Percentiles rank a stretch among this genome's conserved stretches.
Conservation (phyloP, 345 rosid species). For the Pseudoturritis turrita region DNA sequence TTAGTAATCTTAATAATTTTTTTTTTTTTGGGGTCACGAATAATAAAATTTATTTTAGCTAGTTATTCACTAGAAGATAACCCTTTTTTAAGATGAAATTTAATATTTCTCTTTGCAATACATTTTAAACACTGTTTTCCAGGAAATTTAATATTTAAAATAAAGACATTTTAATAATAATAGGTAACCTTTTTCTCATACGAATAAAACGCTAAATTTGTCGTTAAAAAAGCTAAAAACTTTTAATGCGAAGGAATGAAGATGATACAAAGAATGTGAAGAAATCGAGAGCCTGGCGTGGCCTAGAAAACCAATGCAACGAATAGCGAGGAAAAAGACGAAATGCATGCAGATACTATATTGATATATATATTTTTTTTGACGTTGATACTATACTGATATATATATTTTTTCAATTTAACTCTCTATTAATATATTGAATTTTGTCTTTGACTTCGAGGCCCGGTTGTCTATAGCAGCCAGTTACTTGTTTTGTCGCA, state of each 20-base stretch:
- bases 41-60: no score
- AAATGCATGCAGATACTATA: constrained; percentile 19
- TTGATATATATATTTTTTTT: background rate
- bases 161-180: background rate
- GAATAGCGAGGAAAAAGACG: constrained; percentile 22
- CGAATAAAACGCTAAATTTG: background rate
- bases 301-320: background rate
- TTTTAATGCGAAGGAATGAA: background rate
- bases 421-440: background rate
- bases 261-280: background rate
- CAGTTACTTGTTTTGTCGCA: constrained; percentile 5
- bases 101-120: no score
- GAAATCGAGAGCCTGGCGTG: constrained; percentile 5
- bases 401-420: background rate
- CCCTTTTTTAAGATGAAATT: no score
- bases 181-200: background rate
- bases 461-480: background rate
- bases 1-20: no score
- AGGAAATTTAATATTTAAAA: background rate
- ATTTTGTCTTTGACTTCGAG: constrained; percentile 10
- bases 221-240: background rate
- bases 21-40: no score
- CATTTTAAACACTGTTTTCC: background rate
- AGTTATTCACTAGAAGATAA: no score
- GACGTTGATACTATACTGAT: background rate